Evolutionary conservation across 2,329 filamentous ascomycete species (phyloP), one percentile per base, ranked within the genome.

Genomic region (Fusarium chuoi): DNA sequence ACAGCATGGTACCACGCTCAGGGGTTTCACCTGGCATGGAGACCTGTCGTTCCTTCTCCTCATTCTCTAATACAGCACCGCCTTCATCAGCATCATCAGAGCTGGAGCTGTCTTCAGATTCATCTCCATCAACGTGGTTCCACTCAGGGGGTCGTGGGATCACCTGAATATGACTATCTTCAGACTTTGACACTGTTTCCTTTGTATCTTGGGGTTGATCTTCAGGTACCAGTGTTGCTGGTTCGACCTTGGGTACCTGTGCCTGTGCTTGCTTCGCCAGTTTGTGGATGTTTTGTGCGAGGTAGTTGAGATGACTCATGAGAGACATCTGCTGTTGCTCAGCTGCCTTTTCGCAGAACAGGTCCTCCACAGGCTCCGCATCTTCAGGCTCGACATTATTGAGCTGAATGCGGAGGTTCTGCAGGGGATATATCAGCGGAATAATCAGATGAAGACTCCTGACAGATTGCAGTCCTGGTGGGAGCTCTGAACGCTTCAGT

Each of bases 141-240:
- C 94, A 97, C 81, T 97, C 94, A 0, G 93, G 92, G 15, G 94
- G 94, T 13, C 93, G 87, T 17, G 92, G 89, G 60, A 96, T 94
- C 66, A 93, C 84, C 68, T 92, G 88, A 55, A 96, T 83, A 77
- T 96, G 93, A 39, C 87, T 87, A 35, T 89, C 90, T 51, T 85
- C 83, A 14, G 67, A 13, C 33, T 63, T 73, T n/a, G 60, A 24
- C 42, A 36, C 33, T 26, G 57, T 18, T 48, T 69, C 56, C 17
- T 60, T 46, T 46, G 24, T 46, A 33, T 51, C 38, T n/a, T 68
- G 44, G 14, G 45, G 55, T 5, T 62, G 55, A n/a, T 63, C 57
- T 49, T 73, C 39, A 12, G 62, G 45, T 30, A 68, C 64, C 11
- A 70, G 63, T 18, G 71, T 67, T 13, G 56, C 67, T 24, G 36